phyloP scores from a whole-genome alignment of 768 basidiomycete species.

The Boletus sensibilis region DNA sequence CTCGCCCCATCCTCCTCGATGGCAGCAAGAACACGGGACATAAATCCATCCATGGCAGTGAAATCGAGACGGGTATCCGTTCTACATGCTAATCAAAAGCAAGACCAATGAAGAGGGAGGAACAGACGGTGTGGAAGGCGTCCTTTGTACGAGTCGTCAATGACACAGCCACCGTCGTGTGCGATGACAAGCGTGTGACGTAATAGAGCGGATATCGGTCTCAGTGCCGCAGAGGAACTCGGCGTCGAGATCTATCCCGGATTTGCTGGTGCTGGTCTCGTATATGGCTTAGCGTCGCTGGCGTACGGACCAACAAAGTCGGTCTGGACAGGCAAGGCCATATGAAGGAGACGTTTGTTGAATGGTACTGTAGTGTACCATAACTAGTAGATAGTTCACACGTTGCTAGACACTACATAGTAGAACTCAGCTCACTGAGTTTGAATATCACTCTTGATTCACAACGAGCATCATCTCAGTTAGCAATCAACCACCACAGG shows the following conservation, averaged over 20 bases:
- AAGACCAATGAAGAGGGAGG: background rate
- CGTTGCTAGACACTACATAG: too few relatives aligned
- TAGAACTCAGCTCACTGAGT: too few relatives aligned
- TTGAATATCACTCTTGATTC: too few relatives aligned
- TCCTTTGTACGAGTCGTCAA: too few relatives aligned
- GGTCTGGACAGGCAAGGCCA: conserved; percentile 76
- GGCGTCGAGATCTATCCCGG: conserved; percentile 98
- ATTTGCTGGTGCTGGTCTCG: conserved; percentile 85
- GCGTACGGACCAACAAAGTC: conserved; percentile 91
- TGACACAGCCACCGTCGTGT: too few relatives aligned
- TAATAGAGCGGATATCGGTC: too few relatives aligned
- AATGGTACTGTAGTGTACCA: too few relatives aligned
- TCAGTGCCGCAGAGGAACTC: conserved; percentile 73
- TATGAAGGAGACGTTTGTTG: conserved; percentile 85
- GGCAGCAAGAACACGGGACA: conserved; percentile 61
- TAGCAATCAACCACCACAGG: too few relatives aligned
- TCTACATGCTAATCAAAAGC: conserved; percentile 30
- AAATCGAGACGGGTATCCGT: conserved; percentile 71
- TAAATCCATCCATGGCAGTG: conserved; percentile 91
- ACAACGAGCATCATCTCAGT: too few relatives aligned
- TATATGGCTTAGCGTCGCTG: conserved; percentile 55
- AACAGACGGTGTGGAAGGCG: too few relatives aligned
- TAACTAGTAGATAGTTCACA: too few relatives aligned
- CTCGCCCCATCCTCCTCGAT: conserved; percentile 74
- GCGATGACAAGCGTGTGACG: too few relatives aligned